Percentiles rank a stretch among this genome's conserved stretches.
phyloP scores from a whole-genome alignment of 257 asterid genomes.

The Vinca minor region DNA sequence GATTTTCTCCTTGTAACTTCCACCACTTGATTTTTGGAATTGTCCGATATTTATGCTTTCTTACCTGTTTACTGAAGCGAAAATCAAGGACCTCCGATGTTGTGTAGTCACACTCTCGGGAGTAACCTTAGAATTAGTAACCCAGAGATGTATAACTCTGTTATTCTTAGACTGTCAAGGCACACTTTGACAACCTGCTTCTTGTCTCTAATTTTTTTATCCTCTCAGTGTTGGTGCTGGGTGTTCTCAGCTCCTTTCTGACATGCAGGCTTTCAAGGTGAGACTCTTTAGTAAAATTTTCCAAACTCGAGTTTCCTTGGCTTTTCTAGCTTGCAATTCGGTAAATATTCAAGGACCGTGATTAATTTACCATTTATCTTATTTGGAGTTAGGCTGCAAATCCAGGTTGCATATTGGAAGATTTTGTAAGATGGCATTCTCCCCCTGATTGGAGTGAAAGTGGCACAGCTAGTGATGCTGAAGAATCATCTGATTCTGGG shows the following conservation, averaged over 20 bases:
- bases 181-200: conserved; percentile 26
- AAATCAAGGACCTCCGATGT: too few species aligned
- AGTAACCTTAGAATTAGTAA: too few species aligned
- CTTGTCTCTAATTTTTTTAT: neutral
- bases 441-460: conserved; percentile 97
- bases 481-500: conserved; percentile 41
- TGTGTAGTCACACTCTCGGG: too few species aligned
- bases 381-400: conserved; percentile 80
- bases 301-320: conserved; percentile 10
- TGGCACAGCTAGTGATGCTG: conserved; percentile 37
- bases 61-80: too few species aligned
- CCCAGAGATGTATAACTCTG: neutral
- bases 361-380: conserved; percentile 15
- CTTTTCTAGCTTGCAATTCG: conserved; percentile 13
- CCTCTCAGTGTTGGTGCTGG: conserved; percentile 91
- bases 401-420: conserved; percentile 95
- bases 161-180: neutral
- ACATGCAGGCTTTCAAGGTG: conserved; percentile 99
- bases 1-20: too few species aligned
- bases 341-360: conserved; percentile 15
- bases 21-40: too few species aligned
- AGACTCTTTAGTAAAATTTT: conserved; percentile 21
- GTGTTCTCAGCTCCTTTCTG: conserved; percentile 97
- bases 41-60: too few species aligned
- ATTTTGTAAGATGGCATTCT: conserved; percentile 98